Conservation (phyloP, 352 stramenopile genomes). For the Globisporangium ultimum region DNA sequence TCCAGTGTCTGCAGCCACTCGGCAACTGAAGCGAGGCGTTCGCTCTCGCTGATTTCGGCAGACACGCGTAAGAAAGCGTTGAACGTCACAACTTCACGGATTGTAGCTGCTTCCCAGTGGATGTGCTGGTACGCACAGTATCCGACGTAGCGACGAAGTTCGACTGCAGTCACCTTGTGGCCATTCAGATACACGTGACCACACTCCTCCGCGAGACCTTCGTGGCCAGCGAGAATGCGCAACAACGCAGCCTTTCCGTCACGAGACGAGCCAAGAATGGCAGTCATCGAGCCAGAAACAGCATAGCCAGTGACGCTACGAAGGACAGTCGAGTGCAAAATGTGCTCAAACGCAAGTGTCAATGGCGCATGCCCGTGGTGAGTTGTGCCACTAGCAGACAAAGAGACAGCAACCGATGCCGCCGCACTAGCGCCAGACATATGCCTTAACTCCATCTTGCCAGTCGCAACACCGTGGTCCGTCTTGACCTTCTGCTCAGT, state of each 20-base stretch:
- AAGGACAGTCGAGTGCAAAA: constrained; percentile 27
- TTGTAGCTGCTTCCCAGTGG: constrained; percentile 21
- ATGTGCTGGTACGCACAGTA: constrained; percentile 61
- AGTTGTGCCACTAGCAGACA: neutral
- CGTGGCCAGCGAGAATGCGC: constrained; percentile 65
- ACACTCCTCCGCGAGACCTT: constrained; percentile 50
- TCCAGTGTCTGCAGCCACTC: constrained; percentile 15
- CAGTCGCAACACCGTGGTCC: neutral
- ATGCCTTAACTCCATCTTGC: neutral
- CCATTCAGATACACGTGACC: constrained; percentile 45
- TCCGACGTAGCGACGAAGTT: constrained; percentile 21
- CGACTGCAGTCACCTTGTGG: constrained; percentile 15
- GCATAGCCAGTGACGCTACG: constrained; percentile 47
- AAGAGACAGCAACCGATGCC: constrained; percentile 1
- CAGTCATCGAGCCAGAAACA: constrained; percentile 31
- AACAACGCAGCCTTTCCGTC: constrained; percentile 68
- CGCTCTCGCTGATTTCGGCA: constrained; percentile 4
- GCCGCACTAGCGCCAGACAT: constrained; percentile 5
- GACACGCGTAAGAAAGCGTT: constrained; percentile 51
- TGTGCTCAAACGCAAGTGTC: constrained; percentile 20
- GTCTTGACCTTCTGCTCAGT: neutral
- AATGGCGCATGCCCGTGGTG: constrained; percentile 4
- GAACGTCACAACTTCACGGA: constrained; percentile 78
- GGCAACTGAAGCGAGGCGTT: constrained; percentile 8
- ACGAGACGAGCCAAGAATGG: constrained; percentile 43